Percentiles rank a stretch among this genome's conserved stretches.
Conservation (phyloP, 345 rosid species). For the Nephelium lappaceum region DNA sequence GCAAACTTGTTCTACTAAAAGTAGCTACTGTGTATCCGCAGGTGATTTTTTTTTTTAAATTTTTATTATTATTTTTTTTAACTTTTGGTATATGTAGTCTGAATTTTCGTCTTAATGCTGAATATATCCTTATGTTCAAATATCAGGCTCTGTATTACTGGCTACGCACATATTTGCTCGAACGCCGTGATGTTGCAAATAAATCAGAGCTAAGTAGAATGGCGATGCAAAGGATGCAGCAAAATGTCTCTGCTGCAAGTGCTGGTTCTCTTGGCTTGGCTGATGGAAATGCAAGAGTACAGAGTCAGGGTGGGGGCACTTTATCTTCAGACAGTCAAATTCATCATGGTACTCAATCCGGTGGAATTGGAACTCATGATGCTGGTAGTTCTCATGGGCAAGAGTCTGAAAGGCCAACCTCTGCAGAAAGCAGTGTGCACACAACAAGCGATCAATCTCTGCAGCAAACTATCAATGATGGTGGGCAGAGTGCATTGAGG, state of each 20-base stretch:
- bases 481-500: slow-evolving; percentile 63
- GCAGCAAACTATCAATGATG: slow-evolving; percentile 67
- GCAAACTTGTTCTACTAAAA: slow-evolving; percentile 92
- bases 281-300: slow-evolving; percentile 54
- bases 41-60: slow-evolving; percentile 37
- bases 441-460: slow-evolving; percentile 71
- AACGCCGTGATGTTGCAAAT: slow-evolving; percentile 96
- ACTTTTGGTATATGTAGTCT: neutral
- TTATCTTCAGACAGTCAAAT: slow-evolving; percentile 61
- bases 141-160: slow-evolving; percentile 94
- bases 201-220: slow-evolving; percentile 78
- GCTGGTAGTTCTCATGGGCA: slow-evolving; percentile 82
- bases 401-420: slow-evolving; percentile 75
- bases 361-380: slow-evolving; percentile 73
- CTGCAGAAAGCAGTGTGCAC: slow-evolving; percentile 55
- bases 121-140: slow-evolving; percentile 21
- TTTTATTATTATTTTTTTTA: neutral
- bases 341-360: slow-evolving; percentile 64
- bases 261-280: slow-evolving; percentile 55
- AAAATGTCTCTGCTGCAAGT: slow-evolving; percentile 55
- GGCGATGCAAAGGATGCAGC: slow-evolving; percentile 92
- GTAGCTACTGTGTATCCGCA: slow-evolving; percentile 92
- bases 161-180: slow-evolving; percentile 97
- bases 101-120: neutral
- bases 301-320: slow-evolving; percentile 55